Conservation (phyloP, 768 basidiomycete genomes). For the Flagelloscypha sp. region DNA sequence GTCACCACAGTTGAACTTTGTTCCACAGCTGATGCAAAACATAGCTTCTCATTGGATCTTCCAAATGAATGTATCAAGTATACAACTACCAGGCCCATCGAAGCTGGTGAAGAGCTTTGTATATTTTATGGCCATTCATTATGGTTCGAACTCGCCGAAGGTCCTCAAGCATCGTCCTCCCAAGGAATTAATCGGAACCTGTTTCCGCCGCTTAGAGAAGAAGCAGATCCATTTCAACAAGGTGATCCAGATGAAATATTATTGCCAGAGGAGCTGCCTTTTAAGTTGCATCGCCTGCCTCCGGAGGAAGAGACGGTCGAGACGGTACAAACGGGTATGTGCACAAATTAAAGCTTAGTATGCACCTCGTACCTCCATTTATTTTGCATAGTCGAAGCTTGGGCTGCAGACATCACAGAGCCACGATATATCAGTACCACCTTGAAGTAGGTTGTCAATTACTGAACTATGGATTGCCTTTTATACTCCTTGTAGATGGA, state of each 20-base stretch:
- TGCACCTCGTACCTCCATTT: background rate
- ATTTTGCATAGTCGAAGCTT: slow-evolving; percentile 48
- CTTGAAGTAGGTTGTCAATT: slow-evolving; percentile 43
- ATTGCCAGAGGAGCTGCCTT: slow-evolving; percentile 55
- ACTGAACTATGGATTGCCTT: background rate
- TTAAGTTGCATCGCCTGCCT: slow-evolving; percentile 48
- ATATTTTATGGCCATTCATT: slow-evolving; percentile 69
- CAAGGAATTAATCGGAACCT: slow-evolving; percentile 45
- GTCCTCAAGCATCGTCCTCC: no score
- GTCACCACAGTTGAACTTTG: no score
- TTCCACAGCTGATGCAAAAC: no score
- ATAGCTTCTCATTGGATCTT: slow-evolving; percentile 49
- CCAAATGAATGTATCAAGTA: slow-evolving; percentile 55
- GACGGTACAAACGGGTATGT: slow-evolving; percentile 48
- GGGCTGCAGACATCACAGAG: slow-evolving; percentile 71
- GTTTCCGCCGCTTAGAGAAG: slow-evolving; percentile 21
- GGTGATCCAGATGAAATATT: slow-evolving; percentile 41
- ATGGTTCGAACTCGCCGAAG: slow-evolving; percentile 48
- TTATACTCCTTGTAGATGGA: slow-evolving; percentile 42
- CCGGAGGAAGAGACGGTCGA: slow-evolving; percentile 57
- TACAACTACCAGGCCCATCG: slow-evolving; percentile 43
- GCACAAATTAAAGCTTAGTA: slow-evolving; percentile 1
- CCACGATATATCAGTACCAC: slow-evolving; percentile 48
- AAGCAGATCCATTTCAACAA: slow-evolving; percentile 11
- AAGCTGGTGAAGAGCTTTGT: slow-evolving; percentile 63